Evolutionary conservation across 495 filamentous ascomycete genomes (phyloP).

Genomic region (Chaetomidium leptoderma): DNA sequence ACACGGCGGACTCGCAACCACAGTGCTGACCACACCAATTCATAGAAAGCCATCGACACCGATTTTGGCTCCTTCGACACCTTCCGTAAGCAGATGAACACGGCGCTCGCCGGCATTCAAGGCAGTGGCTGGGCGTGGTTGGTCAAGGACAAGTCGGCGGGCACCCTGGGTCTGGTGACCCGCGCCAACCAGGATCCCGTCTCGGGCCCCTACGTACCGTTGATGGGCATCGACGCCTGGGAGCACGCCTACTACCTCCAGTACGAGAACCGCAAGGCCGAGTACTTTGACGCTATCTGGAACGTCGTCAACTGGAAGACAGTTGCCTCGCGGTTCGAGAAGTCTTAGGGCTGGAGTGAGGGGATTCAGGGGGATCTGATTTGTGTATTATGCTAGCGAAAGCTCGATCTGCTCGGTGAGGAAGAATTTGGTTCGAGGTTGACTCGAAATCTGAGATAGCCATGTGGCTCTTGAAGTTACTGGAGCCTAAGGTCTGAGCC

Average conservation of each 20-base stretch:
- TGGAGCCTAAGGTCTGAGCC: too few species aligned
- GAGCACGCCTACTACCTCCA: constrained; percentile 71
- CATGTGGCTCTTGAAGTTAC: too few species aligned
- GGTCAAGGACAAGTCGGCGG: constrained; percentile 85
- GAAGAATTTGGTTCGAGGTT: neutral
- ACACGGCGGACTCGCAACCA: neutral
- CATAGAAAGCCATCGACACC: constrained; percentile 62
- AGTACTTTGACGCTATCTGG: constrained; percentile 97
- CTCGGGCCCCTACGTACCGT: constrained; percentile 66
- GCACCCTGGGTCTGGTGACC: constrained; percentile 70
- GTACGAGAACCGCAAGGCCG: constrained; percentile 98
- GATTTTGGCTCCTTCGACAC: constrained; percentile 71
- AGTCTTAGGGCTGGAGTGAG: constrained; percentile 22
- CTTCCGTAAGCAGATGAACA: constrained; percentile 81
- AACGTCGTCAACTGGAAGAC: constrained; percentile 95
- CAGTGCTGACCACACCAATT: neutral
- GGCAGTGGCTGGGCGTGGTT: constrained; percentile 96
- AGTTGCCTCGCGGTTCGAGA: constrained; percentile 74
- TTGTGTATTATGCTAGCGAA: constrained; percentile 1
- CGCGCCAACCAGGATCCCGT: constrained; percentile 83
- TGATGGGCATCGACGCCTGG: constrained; percentile 89
- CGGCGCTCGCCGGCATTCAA: constrained; percentile 81
- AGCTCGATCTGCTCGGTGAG: neutral
- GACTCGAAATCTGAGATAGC: neutral
- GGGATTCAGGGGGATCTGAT: neutral